These are phyloP conservation scores for Sarcodon sp. DNA, from an alignment of 768 basidiomycete genomes.

Conservation along the genomic window DNA sequence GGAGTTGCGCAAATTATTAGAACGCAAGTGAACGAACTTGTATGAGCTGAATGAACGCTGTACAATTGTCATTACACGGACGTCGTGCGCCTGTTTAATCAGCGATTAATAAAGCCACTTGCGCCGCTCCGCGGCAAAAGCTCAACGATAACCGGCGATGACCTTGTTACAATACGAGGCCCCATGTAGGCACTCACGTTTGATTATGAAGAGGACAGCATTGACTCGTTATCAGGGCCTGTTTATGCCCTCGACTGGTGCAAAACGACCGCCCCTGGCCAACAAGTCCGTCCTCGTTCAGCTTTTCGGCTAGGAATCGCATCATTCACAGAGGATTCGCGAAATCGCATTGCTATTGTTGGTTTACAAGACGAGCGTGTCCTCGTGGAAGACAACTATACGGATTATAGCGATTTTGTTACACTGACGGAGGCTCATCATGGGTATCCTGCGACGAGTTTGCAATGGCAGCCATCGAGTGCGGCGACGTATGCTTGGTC, in stretches of 20 bases:
- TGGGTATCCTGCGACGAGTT: constrained; percentile 85
- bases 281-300: constrained; percentile 58
- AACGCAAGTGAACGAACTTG: no score
- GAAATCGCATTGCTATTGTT: constrained; percentile 69
- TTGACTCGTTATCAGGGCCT: constrained; percentile 42
- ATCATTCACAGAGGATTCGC: constrained; percentile 76
- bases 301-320: constrained; percentile 79
- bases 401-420: constrained; percentile 77
- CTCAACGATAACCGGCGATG: constrained; percentile 1
- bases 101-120: no score
- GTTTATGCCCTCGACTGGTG: constrained; percentile 84
- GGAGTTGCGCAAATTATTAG: no score
- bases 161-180: constrained; percentile 18
- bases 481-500: constrained; percentile 54
- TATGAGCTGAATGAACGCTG: no score
- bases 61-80: no score
- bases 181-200: constrained; percentile 11
- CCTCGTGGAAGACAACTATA: constrained; percentile 76
- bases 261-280: constrained; percentile 64
- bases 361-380: constrained; percentile 79
- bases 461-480: constrained; percentile 86
- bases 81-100: no score
- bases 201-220: background rate
- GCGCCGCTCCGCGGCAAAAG: no score
- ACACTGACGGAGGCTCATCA: constrained; percentile 76